phyloP scores from a whole-genome alignment of 805 yeast species.

The Zygosaccharomyces kombuchaensis region DNA sequence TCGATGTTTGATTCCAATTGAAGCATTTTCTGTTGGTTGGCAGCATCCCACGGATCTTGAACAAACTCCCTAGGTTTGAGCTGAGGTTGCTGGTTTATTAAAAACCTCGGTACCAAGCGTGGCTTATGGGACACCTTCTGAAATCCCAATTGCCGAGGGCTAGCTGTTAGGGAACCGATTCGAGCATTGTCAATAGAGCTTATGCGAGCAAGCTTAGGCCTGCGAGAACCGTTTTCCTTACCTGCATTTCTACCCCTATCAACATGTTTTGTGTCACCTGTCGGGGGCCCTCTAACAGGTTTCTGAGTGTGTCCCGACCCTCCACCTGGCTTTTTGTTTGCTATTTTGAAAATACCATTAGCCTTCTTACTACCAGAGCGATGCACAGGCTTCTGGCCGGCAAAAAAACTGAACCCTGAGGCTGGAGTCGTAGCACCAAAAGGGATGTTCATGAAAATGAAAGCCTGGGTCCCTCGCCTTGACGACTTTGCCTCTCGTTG shows the following conservation, averaged over 20 bases:
- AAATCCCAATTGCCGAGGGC: constrained; percentile 26
- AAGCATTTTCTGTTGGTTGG: constrained; percentile 63
- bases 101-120: constrained; percentile 36
- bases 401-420: constrained; percentile 18
- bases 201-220: not conserved
- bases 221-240: not conserved
- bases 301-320: constrained; percentile 2
- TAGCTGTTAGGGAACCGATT: constrained; percentile 24
- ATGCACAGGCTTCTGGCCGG: constrained; percentile 7
- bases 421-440: constrained; percentile 20
- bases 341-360: constrained; percentile 9
- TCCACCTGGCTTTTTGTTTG: not conserved
- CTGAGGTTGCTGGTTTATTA: constrained; percentile 37
- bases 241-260: not conserved
- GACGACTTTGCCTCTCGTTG: not conserved
- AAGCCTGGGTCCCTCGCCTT: constrained; percentile 2
- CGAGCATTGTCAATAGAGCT: not conserved
- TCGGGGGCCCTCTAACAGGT: constrained; percentile 5
- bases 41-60: constrained; percentile 63
- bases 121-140: constrained; percentile 14
- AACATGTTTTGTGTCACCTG: not conserved
- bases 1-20: constrained; percentile 46
- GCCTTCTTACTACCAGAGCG: constrained; percentile 9
- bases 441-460: constrained; percentile 18
- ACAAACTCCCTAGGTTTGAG: constrained; percentile 27